Conservation (phyloP, 306 rosid species). For the Cicer chorassanicum region DNA sequence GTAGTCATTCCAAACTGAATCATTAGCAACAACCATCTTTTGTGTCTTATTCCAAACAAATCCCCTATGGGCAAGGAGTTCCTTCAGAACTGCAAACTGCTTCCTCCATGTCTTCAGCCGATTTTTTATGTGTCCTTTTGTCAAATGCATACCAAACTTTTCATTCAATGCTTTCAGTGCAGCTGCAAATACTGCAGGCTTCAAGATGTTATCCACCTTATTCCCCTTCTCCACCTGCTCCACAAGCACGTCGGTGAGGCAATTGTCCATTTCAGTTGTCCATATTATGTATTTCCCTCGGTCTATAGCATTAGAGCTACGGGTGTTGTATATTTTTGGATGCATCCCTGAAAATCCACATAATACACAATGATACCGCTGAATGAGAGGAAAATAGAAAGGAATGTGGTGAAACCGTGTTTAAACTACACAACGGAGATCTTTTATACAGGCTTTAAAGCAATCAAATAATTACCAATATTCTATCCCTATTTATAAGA, state of each 20-base stretch:
- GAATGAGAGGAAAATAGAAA: no score
- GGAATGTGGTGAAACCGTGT: no score
- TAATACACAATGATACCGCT: neutral
- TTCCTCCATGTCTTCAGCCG: slow-evolving; percentile 69
- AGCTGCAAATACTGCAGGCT: slow-evolving; percentile 59
- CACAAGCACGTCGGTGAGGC: slow-evolving; percentile 54
- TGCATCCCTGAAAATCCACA: slow-evolving; percentile 53
- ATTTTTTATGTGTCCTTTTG: slow-evolving; percentile 58
- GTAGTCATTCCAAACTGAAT: slow-evolving; percentile 64
- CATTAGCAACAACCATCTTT: slow-evolving; percentile 60
- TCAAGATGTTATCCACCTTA: slow-evolving; percentile 57
- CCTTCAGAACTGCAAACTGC: slow-evolving; percentile 60
- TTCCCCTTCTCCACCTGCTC: slow-evolving; percentile 62
- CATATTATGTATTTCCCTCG: slow-evolving; percentile 53
- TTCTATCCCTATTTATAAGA: no score
- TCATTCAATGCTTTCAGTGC: slow-evolving; percentile 56
- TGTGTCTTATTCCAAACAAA: slow-evolving; percentile 62
- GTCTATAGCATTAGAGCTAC: slow-evolving; percentile 56
- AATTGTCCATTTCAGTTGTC: slow-evolving; percentile 65
- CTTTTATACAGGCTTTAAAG: no score
- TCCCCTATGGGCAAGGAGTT: slow-evolving; percentile 61
- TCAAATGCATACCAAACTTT: slow-evolving; percentile 49
- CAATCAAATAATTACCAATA: no score
- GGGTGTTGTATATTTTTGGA: slow-evolving; percentile 49
- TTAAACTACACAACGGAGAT: no score